Evolutionary conservation across 202 grass and related monocot genomes (phyloP).

Genomic region (Tripidium arundinaceum): DNA sequence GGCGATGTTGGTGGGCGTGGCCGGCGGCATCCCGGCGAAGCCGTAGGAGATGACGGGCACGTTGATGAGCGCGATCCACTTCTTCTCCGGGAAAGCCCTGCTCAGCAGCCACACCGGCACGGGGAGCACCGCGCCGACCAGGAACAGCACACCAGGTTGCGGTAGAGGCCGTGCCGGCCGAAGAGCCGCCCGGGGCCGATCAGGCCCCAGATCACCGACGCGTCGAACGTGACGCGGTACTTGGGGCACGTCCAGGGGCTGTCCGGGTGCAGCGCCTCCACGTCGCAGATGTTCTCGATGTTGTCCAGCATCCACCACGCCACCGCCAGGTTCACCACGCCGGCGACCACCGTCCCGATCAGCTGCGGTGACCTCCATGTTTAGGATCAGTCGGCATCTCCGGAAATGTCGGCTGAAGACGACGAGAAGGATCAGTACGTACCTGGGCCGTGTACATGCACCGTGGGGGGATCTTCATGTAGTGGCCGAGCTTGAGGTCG

Average conservation of each 20-base stretch:
- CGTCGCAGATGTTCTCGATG: constrained; percentile 96
- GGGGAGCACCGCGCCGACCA: constrained; percentile 72
- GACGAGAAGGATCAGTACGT: neutral
- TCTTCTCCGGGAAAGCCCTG: constrained; percentile 90
- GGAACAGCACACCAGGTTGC: constrained; percentile 95
- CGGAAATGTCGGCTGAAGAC: neutral
- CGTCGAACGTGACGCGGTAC: constrained; percentile 93
- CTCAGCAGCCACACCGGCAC: constrained; percentile 92
- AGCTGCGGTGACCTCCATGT: constrained; percentile 51
- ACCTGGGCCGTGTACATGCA: constrained; percentile 98
- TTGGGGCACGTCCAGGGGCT: constrained; percentile 99
- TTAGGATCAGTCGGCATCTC: neutral
- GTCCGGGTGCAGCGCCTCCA: constrained; percentile 83
- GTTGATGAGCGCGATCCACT: constrained; percentile 98
- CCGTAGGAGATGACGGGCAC: constrained; percentile 96
- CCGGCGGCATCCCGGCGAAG: constrained; percentile 97
- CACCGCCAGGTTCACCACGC: constrained; percentile 90
- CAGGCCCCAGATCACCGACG: constrained; percentile 98
- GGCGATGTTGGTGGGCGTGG: constrained; percentile 96
- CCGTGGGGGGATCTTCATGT: constrained; percentile 99
- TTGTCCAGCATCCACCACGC: constrained; percentile 98
- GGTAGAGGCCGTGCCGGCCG: constrained; percentile 67
- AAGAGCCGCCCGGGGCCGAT: constrained; percentile 82
- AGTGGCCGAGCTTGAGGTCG: constrained; percentile 98
- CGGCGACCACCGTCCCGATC: constrained; percentile 86